Base-by-base conservation (phyloP, 2,329 filamentous ascomycete species). In the Trichoderma aggressivum region DNA sequence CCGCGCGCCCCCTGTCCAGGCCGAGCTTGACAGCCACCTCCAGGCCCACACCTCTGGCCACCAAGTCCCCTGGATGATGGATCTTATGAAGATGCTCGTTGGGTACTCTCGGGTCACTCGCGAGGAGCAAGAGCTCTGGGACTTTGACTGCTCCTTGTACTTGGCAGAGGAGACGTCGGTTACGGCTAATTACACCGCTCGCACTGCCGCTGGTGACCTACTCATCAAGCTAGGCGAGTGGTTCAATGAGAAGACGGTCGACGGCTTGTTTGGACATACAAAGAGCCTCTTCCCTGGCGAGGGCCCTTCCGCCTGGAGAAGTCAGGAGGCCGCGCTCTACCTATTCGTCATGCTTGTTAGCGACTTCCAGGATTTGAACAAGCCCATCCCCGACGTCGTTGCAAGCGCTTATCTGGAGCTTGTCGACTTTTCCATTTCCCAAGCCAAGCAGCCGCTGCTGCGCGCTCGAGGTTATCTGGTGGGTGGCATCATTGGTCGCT, bases 41-140 rank as follows among this genome's bases (percentile, higher is more conserved):
- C 87, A 81, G 75, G 82, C 88, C 18, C 86, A 89, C 71, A 83
- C 86, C 63, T 85, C 85, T 32, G 87, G 88, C 3, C 86, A 89
- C 70, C 86, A 89, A 11, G 90, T 91, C 2, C 89, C 90, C 8
- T 98, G 95, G 95, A 87, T 98, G 75, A 87, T 92, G 39, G 92
- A 97, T 77, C 90, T 98, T 24, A 92, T 98, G 89, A 92, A 92
- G 79, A 87, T 98, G 74, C 89, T 94, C 11, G 90, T 94, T 24
- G 89, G 90, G 1, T 98, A 97, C 81, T 91, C 94, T 14, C 93
- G 95, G 74, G 97, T 99, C 76, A 94, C 92, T 2, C 90, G 89
- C 32, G 96, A 99, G 80, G 96, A 98, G 78, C 94, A 98, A 82
- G 94, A 93, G 8, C 83, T 99, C 11, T 99, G 96, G 96, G 94